These are phyloP conservation scores for Pyrenopolyporus hunteri DNA, from an alignment of 495 filamentous ascomycete genomes.

Conservation along the genomic window DNA sequence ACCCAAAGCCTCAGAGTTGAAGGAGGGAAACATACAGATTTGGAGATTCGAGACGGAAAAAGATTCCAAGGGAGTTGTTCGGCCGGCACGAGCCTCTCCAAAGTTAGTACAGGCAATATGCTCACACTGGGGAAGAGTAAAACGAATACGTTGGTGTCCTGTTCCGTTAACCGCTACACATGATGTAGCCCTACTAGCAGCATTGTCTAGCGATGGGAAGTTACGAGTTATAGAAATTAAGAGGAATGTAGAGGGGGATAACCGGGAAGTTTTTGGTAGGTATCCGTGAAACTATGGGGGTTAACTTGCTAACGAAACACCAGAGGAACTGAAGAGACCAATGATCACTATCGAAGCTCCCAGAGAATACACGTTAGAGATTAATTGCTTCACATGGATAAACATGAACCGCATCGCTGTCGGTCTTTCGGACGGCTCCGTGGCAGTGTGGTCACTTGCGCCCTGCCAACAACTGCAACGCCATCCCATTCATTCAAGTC, in stretches of 20 bases:
- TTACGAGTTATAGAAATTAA: conserved; percentile 50
- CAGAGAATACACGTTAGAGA: conserved; percentile 50
- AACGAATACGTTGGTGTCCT: conserved; percentile 54
- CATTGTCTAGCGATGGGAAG: conserved; percentile 51
- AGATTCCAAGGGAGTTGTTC: conserved; percentile 23
- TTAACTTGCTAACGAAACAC: conserved; percentile 20
- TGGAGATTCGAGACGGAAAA: conserved; percentile 46
- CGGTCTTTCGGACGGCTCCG: conserved; percentile 55
- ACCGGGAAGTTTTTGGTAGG: conserved; percentile 45
- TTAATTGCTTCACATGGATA: conserved; percentile 56
- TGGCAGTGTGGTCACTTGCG: conserved; percentile 55
- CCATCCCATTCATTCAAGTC: conserved; percentile 49
- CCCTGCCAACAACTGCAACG: conserved; percentile 49
- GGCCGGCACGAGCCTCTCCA: conserved; percentile 32
- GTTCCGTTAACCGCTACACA: conserved; percentile 40
- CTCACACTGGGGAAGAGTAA: conserved; percentile 49
- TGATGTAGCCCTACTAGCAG: conserved; percentile 44
- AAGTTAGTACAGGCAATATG: conserved; percentile 42
- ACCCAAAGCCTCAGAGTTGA: conserved; percentile 29
- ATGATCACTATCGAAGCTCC: conserved; percentile 47
- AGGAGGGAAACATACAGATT: conserved; percentile 48
- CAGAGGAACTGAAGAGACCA: conserved; percentile 50
- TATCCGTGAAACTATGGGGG: background rate
- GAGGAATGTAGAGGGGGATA: conserved; percentile 17
- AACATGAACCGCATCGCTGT: conserved; percentile 55